Evolutionary conservation across 345 rosid genomes (phyloP).

Genomic region (Citrus medica): DNA sequence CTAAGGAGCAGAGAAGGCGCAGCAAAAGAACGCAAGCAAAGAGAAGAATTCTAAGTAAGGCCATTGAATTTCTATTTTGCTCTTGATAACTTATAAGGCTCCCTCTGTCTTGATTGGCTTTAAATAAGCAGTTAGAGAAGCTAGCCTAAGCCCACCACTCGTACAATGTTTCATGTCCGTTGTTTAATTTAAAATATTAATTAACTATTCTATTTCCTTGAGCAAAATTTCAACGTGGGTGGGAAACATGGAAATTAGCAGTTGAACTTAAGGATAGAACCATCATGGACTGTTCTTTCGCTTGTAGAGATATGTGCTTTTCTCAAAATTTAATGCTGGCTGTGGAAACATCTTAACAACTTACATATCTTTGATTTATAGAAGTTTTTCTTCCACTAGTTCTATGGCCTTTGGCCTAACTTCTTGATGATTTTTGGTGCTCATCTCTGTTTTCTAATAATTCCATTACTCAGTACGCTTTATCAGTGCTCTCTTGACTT

Average conservation of each 20-base stretch:
- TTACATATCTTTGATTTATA: background rate
- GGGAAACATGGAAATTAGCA: background rate
- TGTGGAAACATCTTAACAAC: background rate
- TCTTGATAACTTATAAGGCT: background rate
- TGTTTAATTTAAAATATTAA: background rate
- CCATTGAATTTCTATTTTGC: background rate
- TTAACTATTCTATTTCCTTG: background rate
- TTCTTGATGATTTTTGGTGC: background rate
- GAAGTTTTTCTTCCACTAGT: background rate
- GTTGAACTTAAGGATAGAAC: background rate
- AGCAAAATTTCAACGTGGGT: background rate
- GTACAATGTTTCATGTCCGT: background rate
- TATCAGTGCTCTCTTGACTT: background rate
- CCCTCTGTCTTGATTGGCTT: background rate
- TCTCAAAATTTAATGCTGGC: background rate
- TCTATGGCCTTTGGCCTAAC: background rate
- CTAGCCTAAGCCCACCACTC: background rate
- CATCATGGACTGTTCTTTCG: background rate
- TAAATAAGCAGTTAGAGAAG: background rate
- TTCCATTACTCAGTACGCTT: background rate
- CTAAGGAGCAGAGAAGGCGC: conserved; percentile 16
- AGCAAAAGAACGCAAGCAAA: conserved; percentile 8
- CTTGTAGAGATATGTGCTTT: background rate
- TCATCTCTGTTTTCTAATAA: background rate
- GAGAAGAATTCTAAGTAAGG: background rate